Conservation (phyloP, 805 yeast species). For the Zygosaccharomyces rouxii region DNA sequence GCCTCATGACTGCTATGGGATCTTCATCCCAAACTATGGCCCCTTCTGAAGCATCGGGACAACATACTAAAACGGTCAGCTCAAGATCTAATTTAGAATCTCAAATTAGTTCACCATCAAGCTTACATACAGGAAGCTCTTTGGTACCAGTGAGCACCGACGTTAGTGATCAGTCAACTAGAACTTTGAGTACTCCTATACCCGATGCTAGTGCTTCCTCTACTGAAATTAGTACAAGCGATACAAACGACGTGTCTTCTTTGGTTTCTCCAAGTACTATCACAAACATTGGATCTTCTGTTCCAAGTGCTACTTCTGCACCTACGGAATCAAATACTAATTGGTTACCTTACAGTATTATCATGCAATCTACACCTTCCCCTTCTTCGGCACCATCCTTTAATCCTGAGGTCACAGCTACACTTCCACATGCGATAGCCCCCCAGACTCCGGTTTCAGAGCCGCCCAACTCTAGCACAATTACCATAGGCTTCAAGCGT, state of each 20-base stretch:
- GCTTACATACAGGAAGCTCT: background rate
- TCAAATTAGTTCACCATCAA: background rate
- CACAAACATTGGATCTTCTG: slow-evolving; percentile 12
- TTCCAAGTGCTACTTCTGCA: slow-evolving; percentile 7
- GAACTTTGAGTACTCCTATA: background rate
- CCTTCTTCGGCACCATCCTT: slow-evolving; percentile 41
- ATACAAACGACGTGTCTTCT: slow-evolving; percentile 10
- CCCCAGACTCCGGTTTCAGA: slow-evolving; percentile 37
- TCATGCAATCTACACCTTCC: slow-evolving; percentile 22
- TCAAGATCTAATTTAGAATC: background rate
- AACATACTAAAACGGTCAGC: background rate
- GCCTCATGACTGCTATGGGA: too few relatives aligned
- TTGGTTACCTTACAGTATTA: slow-evolving; percentile 20
- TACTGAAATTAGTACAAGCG: background rate
- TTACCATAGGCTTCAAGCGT: slow-evolving; percentile 47
- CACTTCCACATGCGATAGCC: slow-evolving; percentile 38
- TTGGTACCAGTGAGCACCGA: background rate
- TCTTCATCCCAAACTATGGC: background rate
- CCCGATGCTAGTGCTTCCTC: background rate
- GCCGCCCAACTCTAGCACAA: slow-evolving; percentile 15
- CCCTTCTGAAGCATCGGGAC: background rate
- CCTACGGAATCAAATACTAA: slow-evolving; percentile 15
- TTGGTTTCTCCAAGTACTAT: slow-evolving; percentile 10
- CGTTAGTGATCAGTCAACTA: background rate
- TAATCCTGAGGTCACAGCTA: slow-evolving; percentile 32